Evolutionary conservation across 2,329 filamentous ascomycete species (phyloP), one percentile per base, ranked within the genome.

Genomic region (Beauveria sp.): DNA sequence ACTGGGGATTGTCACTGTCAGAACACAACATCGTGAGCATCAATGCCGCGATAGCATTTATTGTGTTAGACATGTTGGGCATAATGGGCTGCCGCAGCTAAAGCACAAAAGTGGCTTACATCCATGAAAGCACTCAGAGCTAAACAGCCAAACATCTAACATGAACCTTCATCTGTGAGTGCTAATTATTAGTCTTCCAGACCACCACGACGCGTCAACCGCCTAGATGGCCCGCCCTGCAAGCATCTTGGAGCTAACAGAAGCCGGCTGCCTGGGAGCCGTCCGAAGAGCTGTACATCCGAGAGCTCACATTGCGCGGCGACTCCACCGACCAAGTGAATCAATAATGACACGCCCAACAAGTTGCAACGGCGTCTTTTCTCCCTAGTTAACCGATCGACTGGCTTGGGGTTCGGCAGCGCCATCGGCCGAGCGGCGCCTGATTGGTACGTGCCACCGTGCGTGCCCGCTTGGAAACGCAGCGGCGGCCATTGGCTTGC

Each of bases 271-370:
- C 40, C n/a, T 53, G 49, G 12, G 24, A 60, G 57, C 57, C 57
- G 57, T 53, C n/a, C 57, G 57, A 49, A 60, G 49, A 53, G 47
- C 38, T 46, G 26, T n/a, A 14, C 47, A 53, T 60, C 57, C 57
- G 57, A 60, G 40, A 26, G 28, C 38, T 40, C 26, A 51, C 9
- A 34, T 14, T 22, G 22, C 9, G 28, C 22, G 12, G 24, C 26
- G 8, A 53, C 47, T 53, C 46, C 47, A 52, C 46, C 18, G 12
- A 22, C 7, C 0, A 53, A 16, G 34, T 14, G 12, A 38, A 38
- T 38, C 34, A 38, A 38, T 38, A 38, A 16, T 16, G 14, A 40
- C 26, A 24, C 24, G 50, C n/a, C 50, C 26, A 28, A 34, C 10
- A 34, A 9, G 22, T 28, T 46, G 9, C 20, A 22, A 28, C 2